Percentiles rank a stretch among this genome's conserved stretches.
phyloP scores from a whole-genome alignment of 331 rosid genomes.

The Malus hybrid region DNA sequence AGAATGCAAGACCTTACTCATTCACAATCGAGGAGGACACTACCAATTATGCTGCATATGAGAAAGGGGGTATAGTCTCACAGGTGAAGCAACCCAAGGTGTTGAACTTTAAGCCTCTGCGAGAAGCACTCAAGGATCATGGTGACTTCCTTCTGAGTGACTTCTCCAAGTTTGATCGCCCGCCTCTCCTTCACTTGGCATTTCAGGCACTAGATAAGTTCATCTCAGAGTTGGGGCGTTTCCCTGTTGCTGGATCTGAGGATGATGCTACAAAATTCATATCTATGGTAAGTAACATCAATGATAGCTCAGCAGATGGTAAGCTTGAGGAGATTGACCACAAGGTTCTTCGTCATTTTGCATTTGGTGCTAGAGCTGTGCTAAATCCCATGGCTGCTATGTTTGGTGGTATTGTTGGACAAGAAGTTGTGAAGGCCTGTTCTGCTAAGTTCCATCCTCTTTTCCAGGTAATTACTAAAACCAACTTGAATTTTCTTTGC shows the following conservation, averaged over 20 bases:
- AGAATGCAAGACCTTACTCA: conserved; percentile 18
- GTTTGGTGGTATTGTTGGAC: conserved; percentile 27
- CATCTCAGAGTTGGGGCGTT: conserved; percentile 8
- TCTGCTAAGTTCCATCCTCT: conserved; percentile 23
- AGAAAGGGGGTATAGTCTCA: conserved; percentile 20
- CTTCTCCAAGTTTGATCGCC: conserved; percentile 24
- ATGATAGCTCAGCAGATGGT: conserved; percentile 13
- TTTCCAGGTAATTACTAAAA: conserved; percentile 7
- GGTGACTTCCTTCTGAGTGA: conserved; percentile 22
- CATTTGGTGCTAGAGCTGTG: conserved; percentile 24
- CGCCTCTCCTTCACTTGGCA: conserved; percentile 20
- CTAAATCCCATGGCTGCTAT: conserved; percentile 25
- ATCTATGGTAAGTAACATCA: conserved; percentile 6
- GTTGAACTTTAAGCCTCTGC: conserved; percentile 16
- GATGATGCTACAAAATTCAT: conserved; percentile 12
- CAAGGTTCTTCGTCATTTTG: conserved; percentile 11
- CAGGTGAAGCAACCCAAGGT: conserved; percentile 23
- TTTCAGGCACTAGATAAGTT: conserved; percentile 23
- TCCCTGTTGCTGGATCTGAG: conserved; percentile 17
- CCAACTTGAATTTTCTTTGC: neutral
- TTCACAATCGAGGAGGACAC: conserved; percentile 21
- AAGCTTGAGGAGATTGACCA: conserved; percentile 14
- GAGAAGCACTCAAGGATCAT: conserved; percentile 18
- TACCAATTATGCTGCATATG: conserved; percentile 4
- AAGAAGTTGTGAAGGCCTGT: conserved; percentile 21